Evolutionary conservation across 2,329 filamentous ascomycete species (phyloP), one percentile per base, ranked within the genome.

Genomic region (Colletotrichum orbiculare): DNA sequence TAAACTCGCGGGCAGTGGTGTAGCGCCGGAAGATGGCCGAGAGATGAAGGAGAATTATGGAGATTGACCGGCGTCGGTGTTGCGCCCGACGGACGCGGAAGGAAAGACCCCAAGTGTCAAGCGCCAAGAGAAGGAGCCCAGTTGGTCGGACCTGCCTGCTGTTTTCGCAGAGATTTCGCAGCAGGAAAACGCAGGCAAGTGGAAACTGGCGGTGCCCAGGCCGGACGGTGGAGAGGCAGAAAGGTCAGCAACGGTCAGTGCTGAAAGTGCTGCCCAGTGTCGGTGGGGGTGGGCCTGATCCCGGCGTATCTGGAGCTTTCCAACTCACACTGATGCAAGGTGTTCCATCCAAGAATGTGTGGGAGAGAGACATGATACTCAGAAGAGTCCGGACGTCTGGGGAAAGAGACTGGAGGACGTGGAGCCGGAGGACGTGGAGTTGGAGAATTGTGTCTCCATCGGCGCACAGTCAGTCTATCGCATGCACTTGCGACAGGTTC

Each of bases 1-100:
- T 17, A 35, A 45, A 43, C 37, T 15, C 17, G 47, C 42, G 45
- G 54, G 17, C 17, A 17, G 53, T 25, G 34, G 35, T 5, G n/a
- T 10, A 35, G 9, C 11, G 49, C 15, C 63, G 63, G 63, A 63
- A 57, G 53, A 57, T 66, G 63, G 17, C 58, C 63, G 59, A 41
- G 42, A n/a, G 9, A 42, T 45, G 52, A n/a, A n/a, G n/a, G 15
- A 17, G 15, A 17, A 17, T 17, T 17, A 2, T 17, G 17, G 58
- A 43, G 41, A 33, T 11, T 7, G 15, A 33, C 12, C 39, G 58
- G 43, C 15, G 38, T 33, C 35, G n/a, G 50, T 37, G 48, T 15
- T 48, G 55, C 55, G 43, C 48, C 61, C 48, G 49, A 60, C 49
- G 43, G 25, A 59, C 25, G 25, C 25, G 25, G 25, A 25, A 25